These are phyloP conservation scores for Smallanthus sonchifolius DNA, from an alignment of 129 eudicot genomes.

Conservation along the genomic window DNA sequence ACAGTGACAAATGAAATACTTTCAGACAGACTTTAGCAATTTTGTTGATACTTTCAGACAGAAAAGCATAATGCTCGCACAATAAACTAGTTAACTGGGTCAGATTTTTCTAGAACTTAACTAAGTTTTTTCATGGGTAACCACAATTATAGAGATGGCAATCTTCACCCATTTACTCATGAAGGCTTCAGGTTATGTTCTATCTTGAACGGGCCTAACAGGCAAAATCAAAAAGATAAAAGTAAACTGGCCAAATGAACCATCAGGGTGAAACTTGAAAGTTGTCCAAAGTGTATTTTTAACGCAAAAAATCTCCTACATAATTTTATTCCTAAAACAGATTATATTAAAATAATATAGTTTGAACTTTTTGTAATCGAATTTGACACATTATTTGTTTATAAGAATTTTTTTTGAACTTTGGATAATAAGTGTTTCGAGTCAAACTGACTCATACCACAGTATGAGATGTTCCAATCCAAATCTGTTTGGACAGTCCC, in stretches of 20 bases:
- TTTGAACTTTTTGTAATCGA: background rate
- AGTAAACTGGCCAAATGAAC: background rate
- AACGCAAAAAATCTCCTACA: background rate
- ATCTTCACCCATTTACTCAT: background rate
- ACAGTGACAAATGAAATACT: background rate
- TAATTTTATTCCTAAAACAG: background rate
- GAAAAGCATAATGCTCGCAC: background rate
- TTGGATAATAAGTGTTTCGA: background rate
- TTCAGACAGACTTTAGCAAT: background rate
- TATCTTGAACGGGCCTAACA: background rate
- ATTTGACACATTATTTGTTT: background rate
- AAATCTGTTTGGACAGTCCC: background rate
- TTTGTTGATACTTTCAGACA: background rate
- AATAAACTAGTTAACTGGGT: background rate
- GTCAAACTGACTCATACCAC: background rate
- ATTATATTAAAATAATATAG: background rate
- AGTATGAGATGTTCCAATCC: background rate
- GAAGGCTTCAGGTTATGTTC: background rate
- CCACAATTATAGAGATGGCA: background rate
- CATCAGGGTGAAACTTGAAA: background rate
- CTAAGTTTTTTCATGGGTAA: background rate
- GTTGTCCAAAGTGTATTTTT: background rate
- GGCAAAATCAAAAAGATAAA: background rate
- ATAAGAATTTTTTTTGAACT: background rate
- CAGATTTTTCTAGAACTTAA: background rate